phyloP scores from a whole-genome alignment of 805 yeast species.

The Wickerhamiella parazyma region DNA sequence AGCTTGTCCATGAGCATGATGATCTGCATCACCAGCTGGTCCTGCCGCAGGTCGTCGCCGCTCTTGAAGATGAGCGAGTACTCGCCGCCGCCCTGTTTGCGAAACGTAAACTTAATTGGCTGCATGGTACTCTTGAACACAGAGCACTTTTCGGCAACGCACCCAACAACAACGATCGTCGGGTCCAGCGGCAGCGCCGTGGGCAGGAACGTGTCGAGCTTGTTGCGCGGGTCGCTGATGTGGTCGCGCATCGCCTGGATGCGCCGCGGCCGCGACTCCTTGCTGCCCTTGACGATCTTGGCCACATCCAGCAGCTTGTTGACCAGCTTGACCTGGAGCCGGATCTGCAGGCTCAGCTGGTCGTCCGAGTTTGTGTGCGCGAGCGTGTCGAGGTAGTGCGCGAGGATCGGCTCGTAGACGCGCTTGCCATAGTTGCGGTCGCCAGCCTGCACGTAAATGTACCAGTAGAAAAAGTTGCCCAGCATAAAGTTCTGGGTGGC shows the following conservation, averaged over 20 bases:
- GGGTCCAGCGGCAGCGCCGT: constrained; percentile 79
- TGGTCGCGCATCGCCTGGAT: constrained; percentile 51
- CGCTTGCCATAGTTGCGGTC: constrained; percentile 43
- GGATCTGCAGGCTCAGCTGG: constrained; percentile 20
- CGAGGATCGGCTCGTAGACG: constrained; percentile 34
- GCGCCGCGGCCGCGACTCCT: constrained; percentile 68
- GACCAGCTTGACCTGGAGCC: constrained; percentile 57
- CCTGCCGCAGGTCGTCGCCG: constrained; percentile 94
- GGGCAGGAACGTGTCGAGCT: constrained; percentile 34
- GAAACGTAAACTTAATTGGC: constrained; percentile 73
- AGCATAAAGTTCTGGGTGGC: constrained; percentile 51
- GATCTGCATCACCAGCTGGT: constrained; percentile 91
- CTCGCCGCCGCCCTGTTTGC: constrained; percentile 35
- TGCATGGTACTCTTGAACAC: constrained; percentile 87
- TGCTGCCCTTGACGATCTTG: constrained; percentile 43
- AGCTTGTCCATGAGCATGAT: constrained; percentile 82
- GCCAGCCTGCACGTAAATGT: constrained; percentile 63
- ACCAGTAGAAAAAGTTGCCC: constrained; percentile 86
- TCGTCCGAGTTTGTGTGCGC: constrained; percentile 23
- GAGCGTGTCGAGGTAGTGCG: constrained; percentile 31
- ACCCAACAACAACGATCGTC: constrained; percentile 54
- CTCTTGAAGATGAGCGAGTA: constrained; percentile 86
- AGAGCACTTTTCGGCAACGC: constrained; percentile 61
- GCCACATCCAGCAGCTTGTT: constrained; percentile 53
- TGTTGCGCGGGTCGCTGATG: constrained; percentile 36